phyloP scores from a whole-genome alignment of 2,329 filamentous ascomycete species.

The Shiraia bambusicola region DNA sequence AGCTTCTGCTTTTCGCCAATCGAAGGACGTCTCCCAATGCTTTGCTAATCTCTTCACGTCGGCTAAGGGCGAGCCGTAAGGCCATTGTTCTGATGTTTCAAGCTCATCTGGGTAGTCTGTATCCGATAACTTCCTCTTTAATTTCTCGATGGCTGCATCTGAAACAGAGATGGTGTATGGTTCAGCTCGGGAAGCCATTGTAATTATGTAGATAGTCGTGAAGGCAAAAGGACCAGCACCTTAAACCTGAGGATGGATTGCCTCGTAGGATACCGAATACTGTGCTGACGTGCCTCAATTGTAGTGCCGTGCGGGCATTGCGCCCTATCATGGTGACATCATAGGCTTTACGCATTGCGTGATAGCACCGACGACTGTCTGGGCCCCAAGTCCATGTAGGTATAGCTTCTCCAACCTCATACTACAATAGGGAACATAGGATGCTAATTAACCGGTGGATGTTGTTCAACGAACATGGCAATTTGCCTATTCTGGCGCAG shows the following conservation, averaged over 20 bases:
- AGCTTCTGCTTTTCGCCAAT: conserved; percentile 63
- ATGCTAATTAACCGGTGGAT: neutral
- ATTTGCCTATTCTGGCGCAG: neutral
- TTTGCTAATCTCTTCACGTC: conserved; percentile 61
- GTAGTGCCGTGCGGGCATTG: no score
- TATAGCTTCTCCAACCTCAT: neutral
- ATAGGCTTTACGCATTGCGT: no score
- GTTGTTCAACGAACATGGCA: neutral
- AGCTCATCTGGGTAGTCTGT: conserved; percentile 60
- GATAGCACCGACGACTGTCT: no score
- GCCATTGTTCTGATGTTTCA: conserved; percentile 50
- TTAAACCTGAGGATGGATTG: no score
- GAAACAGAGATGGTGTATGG: conserved; percentile 32
- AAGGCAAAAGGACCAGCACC: neutral
- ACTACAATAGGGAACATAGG: neutral
- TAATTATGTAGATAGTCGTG: neutral
- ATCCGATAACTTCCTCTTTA: conserved; percentile 58
- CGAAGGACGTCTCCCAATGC: conserved; percentile 59
- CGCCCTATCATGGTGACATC: no score
- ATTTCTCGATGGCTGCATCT: conserved; percentile 53
- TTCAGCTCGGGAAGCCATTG: conserved; percentile 15
- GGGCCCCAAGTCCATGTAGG: no score
- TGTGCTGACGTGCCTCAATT: no score
- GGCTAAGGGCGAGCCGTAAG: conserved; percentile 60
- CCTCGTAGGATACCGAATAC: no score